These are phyloP conservation scores for Fistulinella prunicolor DNA, from an alignment of 768 basidiomycete genomes.

Conservation along the genomic window DNA sequence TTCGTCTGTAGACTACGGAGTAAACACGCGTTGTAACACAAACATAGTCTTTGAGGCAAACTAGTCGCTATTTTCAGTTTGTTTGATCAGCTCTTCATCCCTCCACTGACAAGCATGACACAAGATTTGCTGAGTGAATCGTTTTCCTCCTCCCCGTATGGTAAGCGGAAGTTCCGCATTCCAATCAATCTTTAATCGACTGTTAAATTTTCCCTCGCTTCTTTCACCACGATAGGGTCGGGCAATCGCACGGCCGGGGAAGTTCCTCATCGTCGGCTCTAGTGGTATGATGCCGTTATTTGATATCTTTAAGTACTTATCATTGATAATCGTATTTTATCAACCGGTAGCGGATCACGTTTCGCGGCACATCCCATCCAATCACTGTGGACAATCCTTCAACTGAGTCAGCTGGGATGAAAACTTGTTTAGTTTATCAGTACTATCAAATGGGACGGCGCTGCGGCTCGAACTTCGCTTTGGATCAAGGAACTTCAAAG, in stretches of 20 bases:
- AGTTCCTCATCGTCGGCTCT: background rate
- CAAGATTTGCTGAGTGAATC: background rate
- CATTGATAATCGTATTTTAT: no score
- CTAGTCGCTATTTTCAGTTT: background rate
- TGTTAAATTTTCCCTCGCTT: conserved; percentile 3
- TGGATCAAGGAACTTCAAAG: no score
- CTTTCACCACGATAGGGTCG: conserved; percentile 16
- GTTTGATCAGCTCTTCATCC: background rate
- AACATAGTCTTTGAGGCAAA: no score
- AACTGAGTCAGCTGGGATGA: no score
- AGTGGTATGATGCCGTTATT: background rate
- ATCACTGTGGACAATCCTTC: no score
- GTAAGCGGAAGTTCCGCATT: background rate
- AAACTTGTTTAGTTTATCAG: no score
- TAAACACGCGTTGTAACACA: background rate
- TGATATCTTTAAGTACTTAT: background rate
- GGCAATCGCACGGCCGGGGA: background rate
- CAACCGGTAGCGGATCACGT: no score
- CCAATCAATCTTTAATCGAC: background rate
- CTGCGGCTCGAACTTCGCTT: no score
- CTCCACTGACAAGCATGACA: background rate
- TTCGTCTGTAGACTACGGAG: background rate
- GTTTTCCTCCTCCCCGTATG: conserved; percentile 1
- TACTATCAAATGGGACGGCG: no score
- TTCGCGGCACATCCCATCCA: no score